Evolutionary conservation across 1,284 basidiomycete species (phyloP).

Genomic region (Wolfiporia cocos): DNA sequence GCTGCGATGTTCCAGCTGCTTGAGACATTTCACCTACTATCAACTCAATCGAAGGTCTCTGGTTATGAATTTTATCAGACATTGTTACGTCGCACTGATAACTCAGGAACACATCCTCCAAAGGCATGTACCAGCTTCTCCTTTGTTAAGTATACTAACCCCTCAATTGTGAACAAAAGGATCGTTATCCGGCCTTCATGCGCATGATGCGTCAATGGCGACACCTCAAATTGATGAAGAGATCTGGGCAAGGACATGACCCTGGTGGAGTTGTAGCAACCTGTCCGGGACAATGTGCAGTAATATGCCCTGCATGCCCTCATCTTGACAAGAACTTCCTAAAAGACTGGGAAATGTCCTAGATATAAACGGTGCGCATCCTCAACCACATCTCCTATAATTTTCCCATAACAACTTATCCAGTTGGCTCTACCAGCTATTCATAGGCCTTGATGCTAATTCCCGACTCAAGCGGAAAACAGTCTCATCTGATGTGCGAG

Average conservation of each 20-base stretch:
- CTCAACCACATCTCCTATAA: neutral
- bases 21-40: constrained; percentile 21
- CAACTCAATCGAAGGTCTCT: constrained; percentile 16
- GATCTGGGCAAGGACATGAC: constrained; percentile 15
- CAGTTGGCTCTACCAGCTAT: constrained; percentile 20
- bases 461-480: constrained; percentile 23
- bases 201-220: constrained; percentile 14
- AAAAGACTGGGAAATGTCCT: constrained; percentile 16
- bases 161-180: neutral
- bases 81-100: constrained; percentile 16
- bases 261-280: constrained; percentile 12
- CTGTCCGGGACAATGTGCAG: constrained; percentile 15
- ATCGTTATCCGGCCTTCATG: constrained; percentile 15
- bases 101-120: constrained; percentile 1
- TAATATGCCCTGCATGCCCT: constrained; percentile 26
- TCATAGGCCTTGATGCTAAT: constrained; percentile 22
- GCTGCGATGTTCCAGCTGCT: constrained; percentile 24
- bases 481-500: constrained; percentile 12
- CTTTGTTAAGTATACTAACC: neutral
- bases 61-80: constrained; percentile 20
- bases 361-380: constrained; percentile 4
- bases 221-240: constrained; percentile 16
- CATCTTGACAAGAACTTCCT: constrained; percentile 24
- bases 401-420: neutral
- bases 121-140: neutral